Conservation (phyloP, 441 rosid species). For the Eutrema salsugineum region DNA sequence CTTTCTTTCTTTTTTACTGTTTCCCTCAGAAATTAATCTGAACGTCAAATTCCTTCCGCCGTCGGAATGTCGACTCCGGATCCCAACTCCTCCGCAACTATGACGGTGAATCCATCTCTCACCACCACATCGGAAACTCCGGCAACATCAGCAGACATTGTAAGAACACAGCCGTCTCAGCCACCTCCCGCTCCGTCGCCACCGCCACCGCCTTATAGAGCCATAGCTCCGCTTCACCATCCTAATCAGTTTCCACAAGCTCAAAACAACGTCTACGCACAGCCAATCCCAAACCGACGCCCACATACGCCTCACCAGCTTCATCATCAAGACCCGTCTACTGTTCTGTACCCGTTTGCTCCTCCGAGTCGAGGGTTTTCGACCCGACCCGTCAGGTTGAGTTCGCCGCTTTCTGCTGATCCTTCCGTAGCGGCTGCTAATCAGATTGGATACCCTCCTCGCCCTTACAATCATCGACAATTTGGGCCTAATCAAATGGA, state of each 20-base stretch:
- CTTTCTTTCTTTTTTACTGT: not conserved
- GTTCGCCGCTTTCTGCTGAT: slow-evolving; percentile 22
- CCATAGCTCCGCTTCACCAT: slow-evolving; percentile 10
- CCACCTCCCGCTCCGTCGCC: slow-evolving; percentile 8
- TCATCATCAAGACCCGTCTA: slow-evolving; percentile 20
- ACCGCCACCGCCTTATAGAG: slow-evolving; percentile 11
- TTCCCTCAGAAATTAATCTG: not conserved
- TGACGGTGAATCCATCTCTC: not conserved
- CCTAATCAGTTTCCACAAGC: slow-evolving; percentile 30
- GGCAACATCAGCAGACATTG: not conserved
- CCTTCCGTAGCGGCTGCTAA: slow-evolving; percentile 25
- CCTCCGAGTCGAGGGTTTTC: slow-evolving; percentile 64
- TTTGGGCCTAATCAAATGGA: slow-evolving; percentile 21
- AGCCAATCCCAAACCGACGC: slow-evolving; percentile 21
- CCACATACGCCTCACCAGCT: slow-evolving; percentile 13
- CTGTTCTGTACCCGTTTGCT: slow-evolving; percentile 50
- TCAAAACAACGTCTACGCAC: slow-evolving; percentile 12
- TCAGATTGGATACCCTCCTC: slow-evolving; percentile 31
- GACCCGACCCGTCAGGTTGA: slow-evolving; percentile 36
- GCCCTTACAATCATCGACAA: slow-evolving; percentile 29
- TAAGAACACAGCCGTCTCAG: not conserved
- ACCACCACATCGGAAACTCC: not conserved
- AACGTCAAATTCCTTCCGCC: slow-evolving; percentile 26
- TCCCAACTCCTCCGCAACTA: slow-evolving; percentile 18
- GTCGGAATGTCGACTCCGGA: slow-evolving; percentile 35